phyloP scores from a whole-genome alignment of 352 stramenopile species.

The Globisporangium takayamanum region DNA sequence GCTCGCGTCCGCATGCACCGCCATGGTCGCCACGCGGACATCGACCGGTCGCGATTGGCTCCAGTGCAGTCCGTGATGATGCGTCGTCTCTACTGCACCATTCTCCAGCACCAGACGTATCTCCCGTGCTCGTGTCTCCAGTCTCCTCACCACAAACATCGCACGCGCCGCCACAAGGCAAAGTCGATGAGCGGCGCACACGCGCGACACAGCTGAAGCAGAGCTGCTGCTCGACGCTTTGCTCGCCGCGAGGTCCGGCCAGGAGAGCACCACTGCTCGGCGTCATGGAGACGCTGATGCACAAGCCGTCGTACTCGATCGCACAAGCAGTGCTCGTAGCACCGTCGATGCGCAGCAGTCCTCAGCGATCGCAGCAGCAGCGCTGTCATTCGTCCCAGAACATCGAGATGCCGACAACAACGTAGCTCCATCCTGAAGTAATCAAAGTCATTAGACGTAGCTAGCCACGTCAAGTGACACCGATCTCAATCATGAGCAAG shows the following conservation, averaged over 20 bases:
- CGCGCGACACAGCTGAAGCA: not conserved
- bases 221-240: not conserved
- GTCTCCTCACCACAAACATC: too few relatives aligned
- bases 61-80: not conserved
- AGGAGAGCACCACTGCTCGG: not conserved
- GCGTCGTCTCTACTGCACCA: too few relatives aligned
- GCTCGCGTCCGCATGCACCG: not conserved
- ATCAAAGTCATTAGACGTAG: too few relatives aligned
- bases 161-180: not conserved
- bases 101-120: not conserved
- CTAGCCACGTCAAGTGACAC: too few relatives aligned
- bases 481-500: too few relatives aligned
- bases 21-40: not conserved
- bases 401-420: not conserved
- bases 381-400: not conserved
- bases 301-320: conserved; percentile 13
- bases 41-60: not conserved
- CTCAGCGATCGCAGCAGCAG: not conserved
- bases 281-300: conserved; percentile 13
- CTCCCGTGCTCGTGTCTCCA: not conserved
- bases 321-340: conserved; percentile 3
- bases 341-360: conserved; percentile 9
- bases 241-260: not conserved
- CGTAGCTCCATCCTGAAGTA: too few relatives aligned
- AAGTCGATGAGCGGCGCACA: not conserved